A percentile compares a stretch with the other conserved stretches of the same genome.
Evolutionary conservation across 352 stramenopile genomes (phyloP).

Genomic region (Hyaloperonospora brassicae): DNA sequence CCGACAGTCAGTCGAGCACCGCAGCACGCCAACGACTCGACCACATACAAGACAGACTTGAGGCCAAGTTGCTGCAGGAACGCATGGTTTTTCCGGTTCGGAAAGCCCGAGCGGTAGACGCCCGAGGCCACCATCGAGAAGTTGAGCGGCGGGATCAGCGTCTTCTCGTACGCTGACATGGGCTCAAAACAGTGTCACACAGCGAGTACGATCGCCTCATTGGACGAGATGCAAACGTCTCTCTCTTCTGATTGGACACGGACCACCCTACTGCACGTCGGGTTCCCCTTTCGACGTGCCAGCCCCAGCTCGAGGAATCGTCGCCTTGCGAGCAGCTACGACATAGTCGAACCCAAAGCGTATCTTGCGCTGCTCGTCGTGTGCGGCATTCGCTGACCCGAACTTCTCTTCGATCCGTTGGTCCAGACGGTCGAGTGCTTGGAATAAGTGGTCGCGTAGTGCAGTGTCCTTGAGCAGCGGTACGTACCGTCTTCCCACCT

Average conservation of each 20-base stretch:
- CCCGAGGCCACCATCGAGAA: slow-evolving; percentile 85
- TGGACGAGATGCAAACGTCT: slow-evolving; percentile 10
- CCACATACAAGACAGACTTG: slow-evolving; percentile 77
- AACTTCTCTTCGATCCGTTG: slow-evolving; percentile 24
- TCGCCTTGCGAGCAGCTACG: slow-evolving; percentile 38
- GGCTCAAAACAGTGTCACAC: not conserved
- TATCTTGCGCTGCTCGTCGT: slow-evolving; percentile 29
- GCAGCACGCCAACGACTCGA: not conserved
- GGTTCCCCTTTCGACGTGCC: not conserved
- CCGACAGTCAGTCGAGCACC: too few species aligned
- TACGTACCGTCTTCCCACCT: slow-evolving; percentile 83
- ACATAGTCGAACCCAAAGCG: slow-evolving; percentile 89
- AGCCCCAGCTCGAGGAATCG: slow-evolving; percentile 1
- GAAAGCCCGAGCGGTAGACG: slow-evolving; percentile 84
- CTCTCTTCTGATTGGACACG: not conserved
- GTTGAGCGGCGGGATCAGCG: slow-evolving; percentile 83
- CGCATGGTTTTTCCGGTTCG: slow-evolving; percentile 82
- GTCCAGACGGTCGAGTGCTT: slow-evolving; percentile 58
- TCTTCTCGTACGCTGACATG: slow-evolving; percentile 85
- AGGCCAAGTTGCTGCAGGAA: slow-evolving; percentile 83
- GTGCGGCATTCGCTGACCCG: slow-evolving; percentile 19
- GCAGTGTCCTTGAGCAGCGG: slow-evolving; percentile 53
- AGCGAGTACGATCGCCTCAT: slow-evolving; percentile 3
- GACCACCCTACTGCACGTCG: not conserved
- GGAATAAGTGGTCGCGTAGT: slow-evolving; percentile 28